Evolutionary conservation across 805 yeast genomes (phyloP).

Genomic region (Pichia ethanolica): DNA sequence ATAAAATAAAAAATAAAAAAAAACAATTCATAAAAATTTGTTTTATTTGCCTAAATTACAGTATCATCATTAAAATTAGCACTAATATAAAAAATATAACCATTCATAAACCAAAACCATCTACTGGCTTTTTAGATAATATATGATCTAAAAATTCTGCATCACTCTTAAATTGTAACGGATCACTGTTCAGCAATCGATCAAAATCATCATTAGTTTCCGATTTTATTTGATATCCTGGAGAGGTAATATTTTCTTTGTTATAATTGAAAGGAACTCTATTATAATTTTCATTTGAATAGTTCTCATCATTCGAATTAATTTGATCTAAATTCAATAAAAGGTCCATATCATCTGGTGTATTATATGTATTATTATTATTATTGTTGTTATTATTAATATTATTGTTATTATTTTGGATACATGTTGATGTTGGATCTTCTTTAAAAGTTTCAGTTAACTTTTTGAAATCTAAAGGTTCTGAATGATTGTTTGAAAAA

Average conservation of each 20-base stretch:
- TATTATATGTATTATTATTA: no score
- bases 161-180: constrained; percentile 6
- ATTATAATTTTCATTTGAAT: neutral
- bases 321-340: neutral
- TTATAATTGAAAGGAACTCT: neutral
- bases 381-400: no score
- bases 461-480: constrained; percentile 6
- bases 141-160: constrained; percentile 12
- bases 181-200: neutral
- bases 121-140: constrained; percentile 7
- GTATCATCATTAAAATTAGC: neutral
- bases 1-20: no score
- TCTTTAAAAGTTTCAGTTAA: constrained; percentile 2
- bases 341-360: neutral
- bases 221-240: neutral
- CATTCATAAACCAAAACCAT: neutral
- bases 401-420: no score
- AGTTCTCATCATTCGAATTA: neutral
- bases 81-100: neutral
- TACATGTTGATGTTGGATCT: neutral
- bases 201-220: neutral
- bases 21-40: no score
- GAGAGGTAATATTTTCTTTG: neutral
- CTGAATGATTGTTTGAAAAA: constrained; percentile 1
- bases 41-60: neutral